Conservation (phyloP, 768 basidiomycete genomes). For the Psilocybe tampanensis region DNA sequence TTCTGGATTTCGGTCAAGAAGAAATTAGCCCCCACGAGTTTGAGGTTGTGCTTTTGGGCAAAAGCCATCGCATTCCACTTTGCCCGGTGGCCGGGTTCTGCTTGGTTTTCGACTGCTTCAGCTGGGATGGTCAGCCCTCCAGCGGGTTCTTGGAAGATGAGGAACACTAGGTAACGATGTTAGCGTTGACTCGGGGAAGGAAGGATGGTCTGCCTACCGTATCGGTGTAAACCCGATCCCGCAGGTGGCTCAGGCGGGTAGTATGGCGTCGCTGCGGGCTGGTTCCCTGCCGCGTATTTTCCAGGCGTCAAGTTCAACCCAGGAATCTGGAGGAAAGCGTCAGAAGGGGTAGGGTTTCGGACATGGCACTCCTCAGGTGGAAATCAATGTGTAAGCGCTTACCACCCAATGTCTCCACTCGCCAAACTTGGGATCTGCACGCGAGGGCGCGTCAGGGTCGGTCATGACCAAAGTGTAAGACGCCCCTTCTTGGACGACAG, state of each 20-base stretch:
- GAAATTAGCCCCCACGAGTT: constrained; percentile 62
- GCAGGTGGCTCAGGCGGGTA: constrained; percentile 56
- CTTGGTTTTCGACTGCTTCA: constrained; percentile 48
- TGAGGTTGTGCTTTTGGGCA: constrained; percentile 50
- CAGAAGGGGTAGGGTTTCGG: neutral
- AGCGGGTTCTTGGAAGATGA: constrained; percentile 62
- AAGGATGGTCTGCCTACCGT: constrained; percentile 40
- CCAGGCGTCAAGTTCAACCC: constrained; percentile 36
- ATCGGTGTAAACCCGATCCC: constrained; percentile 58
- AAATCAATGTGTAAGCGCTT: constrained; percentile 20
- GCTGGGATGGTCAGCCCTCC: constrained; percentile 41
- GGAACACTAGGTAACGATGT: constrained; percentile 40
- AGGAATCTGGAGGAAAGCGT: constrained; percentile 31
- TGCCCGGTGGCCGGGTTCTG: constrained; percentile 44
- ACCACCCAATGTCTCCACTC: constrained; percentile 64
- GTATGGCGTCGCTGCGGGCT: constrained; percentile 55
- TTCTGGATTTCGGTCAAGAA: constrained; percentile 40
- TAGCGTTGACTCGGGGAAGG: neutral
- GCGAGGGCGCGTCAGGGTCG: constrained; percentile 61
- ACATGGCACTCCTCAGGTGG: neutral
- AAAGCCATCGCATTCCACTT: constrained; percentile 61
- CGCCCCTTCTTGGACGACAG: constrained; percentile 22
- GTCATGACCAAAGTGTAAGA: constrained; percentile 59
- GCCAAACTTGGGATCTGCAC: constrained; percentile 47
- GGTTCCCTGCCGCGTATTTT: constrained; percentile 41